Conservation (phyloP, 257 asterid species). For the Knoxia roxburghii region DNA sequence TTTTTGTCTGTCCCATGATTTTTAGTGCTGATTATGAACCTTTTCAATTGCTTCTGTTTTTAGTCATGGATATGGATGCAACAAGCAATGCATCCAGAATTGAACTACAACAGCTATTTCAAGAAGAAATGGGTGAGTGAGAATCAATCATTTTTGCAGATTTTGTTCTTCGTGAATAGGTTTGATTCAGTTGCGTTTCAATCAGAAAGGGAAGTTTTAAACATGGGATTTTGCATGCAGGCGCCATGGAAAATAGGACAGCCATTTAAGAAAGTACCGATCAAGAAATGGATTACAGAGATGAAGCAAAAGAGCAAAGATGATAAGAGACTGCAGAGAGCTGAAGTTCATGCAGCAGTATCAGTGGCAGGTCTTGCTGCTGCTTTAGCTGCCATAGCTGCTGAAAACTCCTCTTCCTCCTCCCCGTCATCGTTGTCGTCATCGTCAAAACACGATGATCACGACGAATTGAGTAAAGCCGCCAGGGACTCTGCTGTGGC, state of each 20-base stretch:
- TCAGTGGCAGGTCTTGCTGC: conserved; percentile 97
- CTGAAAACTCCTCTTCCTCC: too few relatives aligned
- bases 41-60: conserved; percentile 5
- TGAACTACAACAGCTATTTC: conserved; percentile 74
- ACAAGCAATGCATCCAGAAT: conserved; percentile 98
- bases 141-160: too few relatives aligned
- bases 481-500: conserved; percentile 67
- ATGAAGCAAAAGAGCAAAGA: conserved; percentile 70
- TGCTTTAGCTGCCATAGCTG: conserved; percentile 82
- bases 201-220: not conserved
- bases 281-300: conserved; percentile 87
- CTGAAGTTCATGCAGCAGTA: conserved; percentile 87
- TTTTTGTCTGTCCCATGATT: too few relatives aligned
- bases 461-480: conserved; percentile 9
- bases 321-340: conserved; percentile 63
- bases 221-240: conserved; percentile 31
- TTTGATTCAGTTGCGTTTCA: not conserved
- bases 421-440: too few relatives aligned
- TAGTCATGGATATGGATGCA: conserved; percentile 99
- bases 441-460: conserved; percentile 15
- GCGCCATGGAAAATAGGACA: conserved; percentile 60
- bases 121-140: conserved; percentile 72
- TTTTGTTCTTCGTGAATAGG: not conserved
- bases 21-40: too few relatives aligned
- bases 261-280: conserved; percentile 53